phyloP scores from a whole-genome alignment of 2,329 filamentous ascomycete genomes.

The Trichoderma afroharzianum region DNA sequence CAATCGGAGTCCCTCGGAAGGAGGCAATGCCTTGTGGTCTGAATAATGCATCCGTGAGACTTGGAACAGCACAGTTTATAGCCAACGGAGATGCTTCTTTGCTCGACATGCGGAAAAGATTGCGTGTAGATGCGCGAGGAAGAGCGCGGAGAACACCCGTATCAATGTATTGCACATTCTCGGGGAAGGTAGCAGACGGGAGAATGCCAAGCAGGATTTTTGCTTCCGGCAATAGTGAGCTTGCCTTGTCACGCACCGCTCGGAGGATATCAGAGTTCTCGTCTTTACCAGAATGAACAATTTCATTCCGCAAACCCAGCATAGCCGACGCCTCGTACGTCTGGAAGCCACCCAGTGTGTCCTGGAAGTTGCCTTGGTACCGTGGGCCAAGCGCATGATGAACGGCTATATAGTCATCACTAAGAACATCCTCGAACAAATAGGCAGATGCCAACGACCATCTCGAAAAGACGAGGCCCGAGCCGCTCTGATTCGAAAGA shows the following conservation, averaged over 20 bases:
- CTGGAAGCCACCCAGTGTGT: slow-evolving; percentile 91
- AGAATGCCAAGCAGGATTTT: slow-evolving; percentile 81
- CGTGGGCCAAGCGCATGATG: slow-evolving; percentile 85
- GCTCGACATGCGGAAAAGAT: slow-evolving; percentile 39
- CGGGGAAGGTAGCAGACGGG: slow-evolving; percentile 73
- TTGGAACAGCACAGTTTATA: slow-evolving; percentile 83
- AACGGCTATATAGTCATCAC: slow-evolving; percentile 87
- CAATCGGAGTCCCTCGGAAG: slow-evolving; percentile 77
- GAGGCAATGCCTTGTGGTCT: slow-evolving; percentile 77
- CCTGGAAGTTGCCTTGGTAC: slow-evolving; percentile 95
- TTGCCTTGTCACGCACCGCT: slow-evolving; percentile 82
- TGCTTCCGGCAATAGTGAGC: slow-evolving; percentile 73
- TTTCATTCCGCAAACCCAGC: slow-evolving; percentile 86
- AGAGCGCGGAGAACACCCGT: slow-evolving; percentile 71
- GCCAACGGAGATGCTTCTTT: slow-evolving; percentile 67
- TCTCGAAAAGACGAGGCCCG: slow-evolving; percentile 68
- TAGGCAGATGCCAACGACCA: slow-evolving; percentile 91
- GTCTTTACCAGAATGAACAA: slow-evolving; percentile 83
- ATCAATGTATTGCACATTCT: slow-evolving; percentile 76
- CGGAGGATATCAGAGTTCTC: slow-evolving; percentile 87
- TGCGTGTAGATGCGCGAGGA: slow-evolving; percentile 69
- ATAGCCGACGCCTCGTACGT: slow-evolving; percentile 93
- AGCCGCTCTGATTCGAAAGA: slow-evolving; percentile 71
- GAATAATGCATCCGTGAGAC: slow-evolving; percentile 83
- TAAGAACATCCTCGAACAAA: slow-evolving; percentile 80